Conservation (phyloP, 352 stramenopile genomes). For the Pythium dissimile region DNA sequence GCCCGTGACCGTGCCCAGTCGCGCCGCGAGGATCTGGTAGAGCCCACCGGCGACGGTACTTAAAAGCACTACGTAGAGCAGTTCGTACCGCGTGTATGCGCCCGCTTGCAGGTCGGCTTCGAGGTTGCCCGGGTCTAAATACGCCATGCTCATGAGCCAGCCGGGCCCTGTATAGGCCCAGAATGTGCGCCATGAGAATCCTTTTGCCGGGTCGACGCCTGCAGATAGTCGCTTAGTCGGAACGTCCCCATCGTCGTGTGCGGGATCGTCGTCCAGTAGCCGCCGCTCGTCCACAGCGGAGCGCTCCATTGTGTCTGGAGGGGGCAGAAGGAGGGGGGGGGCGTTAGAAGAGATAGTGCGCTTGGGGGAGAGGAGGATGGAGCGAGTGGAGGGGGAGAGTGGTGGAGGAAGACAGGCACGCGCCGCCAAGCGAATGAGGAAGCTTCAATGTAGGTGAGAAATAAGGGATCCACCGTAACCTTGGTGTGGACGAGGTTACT, state of each 20-base stretch:
- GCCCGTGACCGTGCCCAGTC: conserved; percentile 84
- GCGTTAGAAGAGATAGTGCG: not conserved
- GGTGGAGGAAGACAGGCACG: not conserved
- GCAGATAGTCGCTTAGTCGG: too few species aligned
- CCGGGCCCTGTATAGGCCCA: conserved; percentile 53
- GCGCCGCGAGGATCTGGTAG: conserved; percentile 85
- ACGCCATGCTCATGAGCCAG: conserved; percentile 82
- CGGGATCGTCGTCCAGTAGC: conserved; percentile 15
- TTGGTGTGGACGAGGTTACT: too few species aligned
- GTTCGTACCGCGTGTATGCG: conserved; percentile 73
- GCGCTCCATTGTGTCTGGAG: conserved; percentile 17
- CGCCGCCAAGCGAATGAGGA: not conserved
- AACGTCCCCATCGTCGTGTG: too few species aligned
- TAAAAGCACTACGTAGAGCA: conserved; percentile 87
- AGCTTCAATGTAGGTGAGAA: conserved; percentile 12
- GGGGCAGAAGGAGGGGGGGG: not conserved
- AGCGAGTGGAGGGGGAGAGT: not conserved
- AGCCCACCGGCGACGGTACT: conserved; percentile 79
- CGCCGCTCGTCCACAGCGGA: conserved; percentile 13
- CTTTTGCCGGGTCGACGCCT: not conserved
- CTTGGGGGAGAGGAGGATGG: not conserved
- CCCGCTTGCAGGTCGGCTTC: conserved; percentile 91
- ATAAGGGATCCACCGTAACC: conserved; percentile 3
- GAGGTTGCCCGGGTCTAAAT: conserved; percentile 91
- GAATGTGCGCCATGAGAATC: conserved; percentile 56